Evolutionary conservation across 352 stramenopile species (phyloP).

Genomic region (Pythium guiyangense): DNA sequence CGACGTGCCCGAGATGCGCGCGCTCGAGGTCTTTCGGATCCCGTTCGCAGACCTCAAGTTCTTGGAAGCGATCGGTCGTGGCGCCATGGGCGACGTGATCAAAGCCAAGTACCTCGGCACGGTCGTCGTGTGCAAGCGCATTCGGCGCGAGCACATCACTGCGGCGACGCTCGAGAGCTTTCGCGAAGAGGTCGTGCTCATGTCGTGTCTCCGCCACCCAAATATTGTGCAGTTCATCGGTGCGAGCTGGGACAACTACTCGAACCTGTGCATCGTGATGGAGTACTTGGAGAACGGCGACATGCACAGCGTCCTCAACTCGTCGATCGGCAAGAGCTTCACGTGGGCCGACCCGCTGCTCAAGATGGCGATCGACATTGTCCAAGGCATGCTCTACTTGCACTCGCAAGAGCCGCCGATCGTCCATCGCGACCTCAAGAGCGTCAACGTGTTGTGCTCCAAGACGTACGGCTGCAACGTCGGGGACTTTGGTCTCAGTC

Average conservation of each 20-base stretch:
- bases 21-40: constrained; percentile 80
- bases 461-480: constrained; percentile 88
- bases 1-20: constrained; percentile 64
- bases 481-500: constrained; percentile 82
- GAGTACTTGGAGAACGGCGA: constrained; percentile 89
- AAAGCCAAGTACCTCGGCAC: constrained; percentile 87
- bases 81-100: constrained; percentile 86
- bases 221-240: constrained; percentile 90
- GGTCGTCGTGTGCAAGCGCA: constrained; percentile 84
- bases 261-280: constrained; percentile 88
- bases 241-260: constrained; percentile 85
- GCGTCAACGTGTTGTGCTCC: constrained; percentile 86
- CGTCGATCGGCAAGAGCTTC: constrained; percentile 71
- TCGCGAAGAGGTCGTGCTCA: constrained; percentile 83
- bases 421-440: constrained; percentile 86
- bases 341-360: constrained; percentile 82
- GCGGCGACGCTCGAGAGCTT: constrained; percentile 67
- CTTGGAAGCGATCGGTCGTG: constrained; percentile 69
- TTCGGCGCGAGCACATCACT: constrained; percentile 82
- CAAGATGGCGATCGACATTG: constrained; percentile 84
- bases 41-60: constrained; percentile 81
- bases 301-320: constrained; percentile 85
- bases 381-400: constrained; percentile 86
- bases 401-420: constrained; percentile 82
- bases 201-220: constrained; percentile 80